Evolutionary conservation across 2,329 filamentous ascomycete genomes (phyloP).

Genomic region (Fusarium pseudocircinatum): DNA sequence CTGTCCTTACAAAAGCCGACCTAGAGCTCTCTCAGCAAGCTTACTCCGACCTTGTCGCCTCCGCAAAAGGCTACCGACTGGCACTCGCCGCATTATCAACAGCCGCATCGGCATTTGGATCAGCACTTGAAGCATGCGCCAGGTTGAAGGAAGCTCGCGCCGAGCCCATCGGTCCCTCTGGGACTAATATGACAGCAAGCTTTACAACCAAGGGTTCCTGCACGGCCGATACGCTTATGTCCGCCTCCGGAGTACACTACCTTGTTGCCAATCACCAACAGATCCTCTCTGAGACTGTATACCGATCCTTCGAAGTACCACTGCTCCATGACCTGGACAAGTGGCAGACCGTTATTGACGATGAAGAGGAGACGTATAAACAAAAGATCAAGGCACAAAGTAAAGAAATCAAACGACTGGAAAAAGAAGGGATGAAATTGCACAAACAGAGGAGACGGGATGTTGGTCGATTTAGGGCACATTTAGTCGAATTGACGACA

Average conservation of each 20-base stretch:
- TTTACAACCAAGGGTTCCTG: constrained; percentile 62
- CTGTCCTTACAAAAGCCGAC: constrained; percentile 70
- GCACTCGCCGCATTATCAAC: constrained; percentile 69
- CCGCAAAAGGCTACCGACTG: constrained; percentile 71
- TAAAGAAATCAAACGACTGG: constrained; percentile 69
- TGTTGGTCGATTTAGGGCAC: constrained; percentile 68
- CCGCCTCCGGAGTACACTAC: constrained; percentile 72
- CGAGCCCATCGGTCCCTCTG: constrained; percentile 59
- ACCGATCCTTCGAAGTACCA: constrained; percentile 74
- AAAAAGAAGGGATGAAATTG: constrained; percentile 71
- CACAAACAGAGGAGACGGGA: constrained; percentile 69
- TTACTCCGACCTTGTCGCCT: constrained; percentile 69
- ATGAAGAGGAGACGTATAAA: constrained; percentile 70
- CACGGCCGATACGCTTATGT: constrained; percentile 71
- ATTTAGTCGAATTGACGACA: constrained; percentile 70
- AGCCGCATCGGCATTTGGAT: constrained; percentile 70
- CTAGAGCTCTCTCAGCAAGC: constrained; percentile 70
- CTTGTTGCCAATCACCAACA: constrained; percentile 76
- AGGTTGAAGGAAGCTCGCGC: constrained; percentile 73
- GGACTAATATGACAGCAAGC: constrained; percentile 55
- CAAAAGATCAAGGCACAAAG: constrained; percentile 63
- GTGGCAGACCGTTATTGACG: constrained; percentile 70
- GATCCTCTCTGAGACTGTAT: constrained; percentile 74
- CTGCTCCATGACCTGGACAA: constrained; percentile 75
- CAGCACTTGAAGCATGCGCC: constrained; percentile 73